These are phyloP conservation scores for Cyberlindnera subsufficiens DNA, from an alignment of 805 yeast species.

Conservation along the genomic window DNA sequence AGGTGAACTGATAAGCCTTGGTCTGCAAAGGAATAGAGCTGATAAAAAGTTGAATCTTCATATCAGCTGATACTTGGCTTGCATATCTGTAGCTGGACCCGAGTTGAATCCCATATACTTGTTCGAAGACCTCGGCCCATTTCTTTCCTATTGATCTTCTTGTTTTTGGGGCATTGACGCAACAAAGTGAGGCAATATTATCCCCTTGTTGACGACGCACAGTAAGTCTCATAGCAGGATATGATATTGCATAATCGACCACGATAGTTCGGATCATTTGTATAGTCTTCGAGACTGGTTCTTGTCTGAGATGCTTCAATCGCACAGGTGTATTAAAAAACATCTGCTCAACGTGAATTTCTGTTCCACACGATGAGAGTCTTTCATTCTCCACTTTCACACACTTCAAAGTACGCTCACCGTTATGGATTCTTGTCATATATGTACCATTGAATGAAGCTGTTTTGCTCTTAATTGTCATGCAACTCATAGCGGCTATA, in stretches of 20 bases:
- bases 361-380: constrained; percentile 30
- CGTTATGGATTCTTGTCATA: constrained; percentile 9
- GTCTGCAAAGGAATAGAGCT: constrained; percentile 31
- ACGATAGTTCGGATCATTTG: constrained; percentile 26
- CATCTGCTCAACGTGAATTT: constrained; percentile 30
- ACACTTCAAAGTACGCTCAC: constrained; percentile 11
- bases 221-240: constrained; percentile 21
- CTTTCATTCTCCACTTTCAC: constrained; percentile 1
- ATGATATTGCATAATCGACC: constrained; percentile 25
- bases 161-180: background rate
- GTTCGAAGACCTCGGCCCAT: constrained; percentile 15
- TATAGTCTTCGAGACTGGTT: constrained; percentile 19
- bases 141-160: background rate
- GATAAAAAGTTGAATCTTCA: constrained; percentile 32
- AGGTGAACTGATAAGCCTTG: constrained; percentile 38
- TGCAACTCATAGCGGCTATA: constrained; percentile 40
- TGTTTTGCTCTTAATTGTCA: constrained; percentile 43
- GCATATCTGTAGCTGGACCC: background rate
- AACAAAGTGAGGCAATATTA: background rate
- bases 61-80: constrained; percentile 16
- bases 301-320: constrained; percentile 19
- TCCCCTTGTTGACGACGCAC: background rate
- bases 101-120: constrained; percentile 26
- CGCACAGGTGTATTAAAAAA: constrained; percentile 43
- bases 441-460: constrained; percentile 25